Evolutionary conservation across 2,329 filamentous ascomycete species (phyloP).

Genomic region (Neonectria punicea): DNA sequence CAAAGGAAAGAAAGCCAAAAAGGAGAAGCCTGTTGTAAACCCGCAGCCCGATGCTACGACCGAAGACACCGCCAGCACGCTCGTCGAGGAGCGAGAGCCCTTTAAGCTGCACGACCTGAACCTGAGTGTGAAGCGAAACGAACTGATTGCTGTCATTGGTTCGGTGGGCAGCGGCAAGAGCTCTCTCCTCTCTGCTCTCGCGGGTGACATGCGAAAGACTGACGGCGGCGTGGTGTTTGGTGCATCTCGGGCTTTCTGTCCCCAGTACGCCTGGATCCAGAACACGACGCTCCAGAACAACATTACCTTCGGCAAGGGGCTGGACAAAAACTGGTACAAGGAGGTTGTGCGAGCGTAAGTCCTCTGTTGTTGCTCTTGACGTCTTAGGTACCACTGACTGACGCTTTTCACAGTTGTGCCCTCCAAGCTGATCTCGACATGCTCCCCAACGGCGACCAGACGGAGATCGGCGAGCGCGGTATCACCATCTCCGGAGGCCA

Average conservation of each 20-base stretch:
- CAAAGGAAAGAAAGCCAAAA: conserved; percentile 59
- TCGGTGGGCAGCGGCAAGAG: conserved; percentile 92
- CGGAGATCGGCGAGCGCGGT: conserved; percentile 94
- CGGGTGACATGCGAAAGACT: conserved; percentile 93
- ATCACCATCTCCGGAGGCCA: conserved; percentile 97
- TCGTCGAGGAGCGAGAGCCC: conserved; percentile 69
- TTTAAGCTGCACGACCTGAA: conserved; percentile 78
- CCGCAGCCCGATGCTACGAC: conserved; percentile 50
- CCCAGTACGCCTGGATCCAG: conserved; percentile 98
- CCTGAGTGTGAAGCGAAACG: conserved; percentile 76
- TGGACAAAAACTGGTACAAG: conserved; percentile 82
- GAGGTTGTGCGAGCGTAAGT: conserved; percentile 81
- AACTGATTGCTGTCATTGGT: conserved; percentile 87
- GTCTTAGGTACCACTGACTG: conserved; percentile 25
- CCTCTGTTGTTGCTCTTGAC: neutral
- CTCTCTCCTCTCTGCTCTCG: conserved; percentile 86
- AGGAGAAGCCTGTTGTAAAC: conserved; percentile 33
- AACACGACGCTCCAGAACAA: conserved; percentile 90
- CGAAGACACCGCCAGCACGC: conserved; percentile 63
- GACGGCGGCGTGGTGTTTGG: conserved; percentile 78
- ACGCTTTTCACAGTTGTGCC: conserved; percentile 68
- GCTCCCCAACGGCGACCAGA: conserved; percentile 88
- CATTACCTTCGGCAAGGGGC: conserved; percentile 86
- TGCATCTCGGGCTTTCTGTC: conserved; percentile 87
- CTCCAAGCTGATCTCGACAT: conserved; percentile 88